phyloP scores from a whole-genome alignment of 805 yeast genomes.

The Lachancea dasiensis region DNA sequence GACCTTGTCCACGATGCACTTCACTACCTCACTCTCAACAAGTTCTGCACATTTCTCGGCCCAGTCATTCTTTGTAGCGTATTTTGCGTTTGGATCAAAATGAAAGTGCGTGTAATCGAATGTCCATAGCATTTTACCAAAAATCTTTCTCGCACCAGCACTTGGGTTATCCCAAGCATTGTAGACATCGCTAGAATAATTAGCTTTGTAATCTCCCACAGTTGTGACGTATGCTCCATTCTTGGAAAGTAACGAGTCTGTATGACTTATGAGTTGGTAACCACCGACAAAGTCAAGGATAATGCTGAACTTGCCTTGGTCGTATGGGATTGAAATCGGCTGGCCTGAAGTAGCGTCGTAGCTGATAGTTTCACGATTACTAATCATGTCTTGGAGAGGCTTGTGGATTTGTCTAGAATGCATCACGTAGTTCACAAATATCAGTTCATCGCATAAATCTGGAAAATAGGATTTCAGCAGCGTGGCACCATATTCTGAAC shows the following conservation, averaged over 20 bases:
- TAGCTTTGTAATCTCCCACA: slow-evolving; percentile 52
- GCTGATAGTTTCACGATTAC: slow-evolving; percentile 33
- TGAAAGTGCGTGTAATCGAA: slow-evolving; percentile 34
- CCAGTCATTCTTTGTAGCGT: slow-evolving; percentile 35
- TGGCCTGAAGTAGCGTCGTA: slow-evolving; percentile 25
- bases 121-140: slow-evolving; percentile 34
- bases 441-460: slow-evolving; percentile 35
- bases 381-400: slow-evolving; percentile 28
- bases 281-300: slow-evolving; percentile 74
- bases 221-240: slow-evolving; percentile 53
- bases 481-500: slow-evolving; percentile 48
- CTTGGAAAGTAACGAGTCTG: slow-evolving; percentile 39
- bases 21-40: slow-evolving; percentile 42
- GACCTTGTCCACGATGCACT: slow-evolving; percentile 49
- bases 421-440: slow-evolving; percentile 30
- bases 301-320: slow-evolving; percentile 49
- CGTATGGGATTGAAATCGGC: slow-evolving; percentile 23
- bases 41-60: slow-evolving; percentile 38
- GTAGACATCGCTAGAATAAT: slow-evolving; percentile 35
- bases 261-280: slow-evolving; percentile 42
- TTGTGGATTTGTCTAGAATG: slow-evolving; percentile 30
- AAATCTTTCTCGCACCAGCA: slow-evolving; percentile 33
- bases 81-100: slow-evolving; percentile 30
- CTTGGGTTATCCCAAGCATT: slow-evolving; percentile 34
- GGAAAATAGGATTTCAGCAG: slow-evolving; percentile 38